Base-by-base conservation (phyloP, 495 filamentous ascomycete genomes). In the Usnea hakonensis region DNA sequence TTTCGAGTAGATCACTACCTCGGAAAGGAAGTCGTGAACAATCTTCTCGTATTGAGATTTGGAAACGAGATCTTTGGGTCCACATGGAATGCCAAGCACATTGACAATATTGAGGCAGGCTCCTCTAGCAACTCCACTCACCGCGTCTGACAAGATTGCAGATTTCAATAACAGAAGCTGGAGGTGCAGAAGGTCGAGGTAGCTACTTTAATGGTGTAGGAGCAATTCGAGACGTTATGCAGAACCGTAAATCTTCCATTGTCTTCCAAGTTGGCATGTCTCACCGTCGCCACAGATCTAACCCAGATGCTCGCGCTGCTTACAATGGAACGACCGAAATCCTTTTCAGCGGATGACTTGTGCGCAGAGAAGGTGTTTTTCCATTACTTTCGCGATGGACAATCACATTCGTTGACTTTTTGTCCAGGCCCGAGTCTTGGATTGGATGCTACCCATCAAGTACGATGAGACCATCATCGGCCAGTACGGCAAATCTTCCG, bases 1-100 rank as follows among this genome's bases (percentile, higher is more conserved):
- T 98, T 95, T 85, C 92, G 94, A 70, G 97, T 98, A 69, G 94
- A 98, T 75, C 94, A 98, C 77, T 98, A 98, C 73, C 84, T 98
- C 44, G 94, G 94, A 67, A 98, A 98, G 83, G 94, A 98, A 80
- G 97, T 98, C 91, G 94, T 98, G 63, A 98, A 98, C 84, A 98
- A 97, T 74, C 91, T 98, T 70, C 83, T 98, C 58, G 95, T 97
- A 65, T 84, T 98, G 61, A 84, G 95, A 67, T 98, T 98, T 74
- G 94, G 94, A 65, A 98, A 98, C 77, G 91, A 95, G 70, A 97
- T 98, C 81, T 95, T 98, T 68, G 90, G 91, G 60, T 91, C 94
- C 57, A 95, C 93, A 57, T 98, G 94, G 94, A 97, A 97, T 79
- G 85, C 92, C 58, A 90, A 94, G 73, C 93, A 97, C 81, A 98